Percentiles rank a stretch among this genome's conserved stretches.
Evolutionary conservation across 108 stramenopile species (phyloP).

Genomic region (Schizochytrium sp.): DNA sequence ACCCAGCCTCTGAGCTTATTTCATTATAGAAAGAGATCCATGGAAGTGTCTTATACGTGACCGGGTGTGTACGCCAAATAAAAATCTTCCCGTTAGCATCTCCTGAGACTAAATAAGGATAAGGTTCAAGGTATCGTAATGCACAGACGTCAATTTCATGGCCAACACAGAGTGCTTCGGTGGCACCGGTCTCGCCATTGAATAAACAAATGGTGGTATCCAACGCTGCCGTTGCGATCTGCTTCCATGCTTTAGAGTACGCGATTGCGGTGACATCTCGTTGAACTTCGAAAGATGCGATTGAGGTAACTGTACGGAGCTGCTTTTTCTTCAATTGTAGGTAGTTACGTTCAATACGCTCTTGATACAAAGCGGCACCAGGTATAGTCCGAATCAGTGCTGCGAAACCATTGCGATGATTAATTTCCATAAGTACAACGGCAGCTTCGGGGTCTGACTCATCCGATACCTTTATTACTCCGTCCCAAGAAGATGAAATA

Average conservation of each 20-base stretch:
- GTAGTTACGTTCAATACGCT: background rate
- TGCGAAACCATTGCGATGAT: background rate
- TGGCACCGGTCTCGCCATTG: conserved; percentile 24
- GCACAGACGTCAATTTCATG: background rate
- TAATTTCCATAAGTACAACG: conserved; percentile 49
- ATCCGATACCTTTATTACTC: conserved; percentile 61
- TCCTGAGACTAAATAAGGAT: conserved; percentile 14
- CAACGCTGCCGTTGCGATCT: background rate
- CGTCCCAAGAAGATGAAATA: conserved; percentile 64
- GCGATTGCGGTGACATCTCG: conserved; percentile 22
- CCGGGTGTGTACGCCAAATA: conserved; percentile 10
- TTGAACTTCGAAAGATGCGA: conserved; percentile 21
- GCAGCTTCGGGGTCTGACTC: conserved; percentile 64
- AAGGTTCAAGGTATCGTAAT: conserved; percentile 26
- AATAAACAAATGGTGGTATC: conserved; percentile 16
- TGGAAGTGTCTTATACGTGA: background rate
- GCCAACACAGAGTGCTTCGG: conserved; percentile 32
- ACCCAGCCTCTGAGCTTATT: too few relatives aligned
- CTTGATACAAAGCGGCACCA: background rate
- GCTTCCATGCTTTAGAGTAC: background rate
- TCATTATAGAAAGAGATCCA: background rate
- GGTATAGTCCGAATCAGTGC: background rate
- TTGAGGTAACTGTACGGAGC: background rate
- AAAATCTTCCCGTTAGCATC: conserved; percentile 11
- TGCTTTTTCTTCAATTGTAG: background rate